These are phyloP conservation scores for Berberis vulgaris DNA, from an alignment of 164 flowering plant species.

Conservation along the genomic window DNA sequence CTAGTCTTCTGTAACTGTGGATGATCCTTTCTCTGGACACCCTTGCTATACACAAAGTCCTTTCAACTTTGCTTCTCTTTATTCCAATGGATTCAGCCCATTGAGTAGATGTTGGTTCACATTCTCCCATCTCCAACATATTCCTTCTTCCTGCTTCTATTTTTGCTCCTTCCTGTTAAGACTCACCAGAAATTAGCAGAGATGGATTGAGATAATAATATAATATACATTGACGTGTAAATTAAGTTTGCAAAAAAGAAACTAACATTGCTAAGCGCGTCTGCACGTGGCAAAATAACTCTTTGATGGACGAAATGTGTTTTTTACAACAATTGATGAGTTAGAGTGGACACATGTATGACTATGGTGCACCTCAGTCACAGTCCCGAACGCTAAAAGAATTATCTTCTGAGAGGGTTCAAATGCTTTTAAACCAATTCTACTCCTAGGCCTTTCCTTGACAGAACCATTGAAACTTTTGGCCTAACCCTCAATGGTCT, in stretches of 20 bases:
- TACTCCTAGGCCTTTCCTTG: too few species aligned
- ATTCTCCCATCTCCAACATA: slow-evolving; percentile 2
- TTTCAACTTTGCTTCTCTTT: slow-evolving; percentile 25
- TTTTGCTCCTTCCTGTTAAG: slow-evolving; percentile 40
- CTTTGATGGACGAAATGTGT: background rate
- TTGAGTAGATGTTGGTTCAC: slow-evolving; percentile 18
- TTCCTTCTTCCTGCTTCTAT: slow-evolving; percentile 30
- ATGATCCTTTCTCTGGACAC: slow-evolving; percentile 33
- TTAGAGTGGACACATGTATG: background rate
- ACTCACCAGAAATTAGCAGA: background rate
- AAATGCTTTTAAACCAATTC: too few species aligned
- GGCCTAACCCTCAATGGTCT: too few species aligned
- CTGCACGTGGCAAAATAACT: background rate
- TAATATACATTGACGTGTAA: background rate
- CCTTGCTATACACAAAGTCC: slow-evolving; percentile 29
- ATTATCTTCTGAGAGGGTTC: too few species aligned
- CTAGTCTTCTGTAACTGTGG: slow-evolving; percentile 35
- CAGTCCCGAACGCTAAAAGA: too few species aligned
- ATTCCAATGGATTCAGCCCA: slow-evolving; percentile 41
- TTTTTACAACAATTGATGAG: background rate
- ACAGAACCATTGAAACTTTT: too few species aligned
- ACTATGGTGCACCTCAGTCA: too few species aligned
- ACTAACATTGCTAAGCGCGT: background rate
- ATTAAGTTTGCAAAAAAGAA: background rate
- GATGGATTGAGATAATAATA: background rate